Evolutionary conservation across 441 rosid species (phyloP), one percentile per base, ranked within the genome.

Genomic region (Syzygium malaccense): DNA sequence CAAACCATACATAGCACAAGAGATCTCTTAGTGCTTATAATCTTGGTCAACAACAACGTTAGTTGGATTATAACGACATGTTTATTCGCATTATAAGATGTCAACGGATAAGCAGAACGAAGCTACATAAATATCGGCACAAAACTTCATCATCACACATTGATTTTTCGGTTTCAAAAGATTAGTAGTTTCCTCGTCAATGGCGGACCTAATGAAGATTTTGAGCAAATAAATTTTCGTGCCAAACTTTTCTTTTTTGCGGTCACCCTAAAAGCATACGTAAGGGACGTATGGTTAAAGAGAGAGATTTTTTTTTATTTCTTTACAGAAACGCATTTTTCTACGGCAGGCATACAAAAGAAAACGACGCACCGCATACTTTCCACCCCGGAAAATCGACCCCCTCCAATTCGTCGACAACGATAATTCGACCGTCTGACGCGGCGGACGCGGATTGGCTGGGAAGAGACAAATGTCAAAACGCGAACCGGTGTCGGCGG

Each of bases 351-450:
- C 7, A 8, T 7, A 45, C 48, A 45, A 7, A 45, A 45, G 48
- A 45, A 45, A 45, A 45, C 48, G 48, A 7, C 48, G 25, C 25
- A 7, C 19, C 9, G 26, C 4, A 23, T 1, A 45, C 48, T 41
- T 41, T 41, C 45, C n/a, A n/a, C 45, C 45, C 45, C 8, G 8
- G 45, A 41, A 56, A 56, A 55, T 56, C 23, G 60, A 23, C 28
- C 28, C 25, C 8, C 45, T 23, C 60, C 28, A 1, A 20, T 4
- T 56, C 9, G 28, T 56, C 60, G 10, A 56, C 26, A 4, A 4
- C 11, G 8, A 9, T 0, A 20, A 28, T 2, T 28, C 17, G 8
- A 3, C 4, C 28, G 48, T 4, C 49, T 71, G 1, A 37, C 28
- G 80, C 14, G 80, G 49, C 80, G 49, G 5, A 17, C 26, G 49